Conservation (phyloP, 345 rosid genomes). For the Jatropha curcas region DNA sequence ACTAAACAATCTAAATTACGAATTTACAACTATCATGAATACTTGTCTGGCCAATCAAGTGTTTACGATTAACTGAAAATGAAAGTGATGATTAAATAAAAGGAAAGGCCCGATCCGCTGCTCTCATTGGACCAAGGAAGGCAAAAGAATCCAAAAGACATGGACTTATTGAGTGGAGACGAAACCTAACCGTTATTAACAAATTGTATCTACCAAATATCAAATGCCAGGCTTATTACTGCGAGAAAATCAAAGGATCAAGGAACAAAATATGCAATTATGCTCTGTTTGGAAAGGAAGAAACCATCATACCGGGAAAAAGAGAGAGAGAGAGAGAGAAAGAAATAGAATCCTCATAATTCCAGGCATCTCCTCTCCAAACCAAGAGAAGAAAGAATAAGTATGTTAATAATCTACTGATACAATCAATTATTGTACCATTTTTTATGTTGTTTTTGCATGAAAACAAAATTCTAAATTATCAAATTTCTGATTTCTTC, state of each 20-base stretch:
- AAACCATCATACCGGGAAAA: not conserved
- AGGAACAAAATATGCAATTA: conserved; percentile 6
- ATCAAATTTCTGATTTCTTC: not conserved
- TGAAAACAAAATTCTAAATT: not conserved
- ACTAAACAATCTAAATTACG: no score
- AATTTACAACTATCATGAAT: not conserved
- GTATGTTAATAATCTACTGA: not conserved
- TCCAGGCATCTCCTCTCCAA: not conserved
- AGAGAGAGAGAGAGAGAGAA: no score
- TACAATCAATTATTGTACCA: not conserved
- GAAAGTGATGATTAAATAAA: not conserved
- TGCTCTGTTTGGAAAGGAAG: not conserved
- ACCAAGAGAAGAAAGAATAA: no score
- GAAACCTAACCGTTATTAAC: not conserved
- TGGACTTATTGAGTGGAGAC: not conserved
- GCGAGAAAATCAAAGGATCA: not conserved
- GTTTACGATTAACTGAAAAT: not conserved
- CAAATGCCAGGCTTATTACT: not conserved
- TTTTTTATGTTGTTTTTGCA: not conserved
- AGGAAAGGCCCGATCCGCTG: not conserved
- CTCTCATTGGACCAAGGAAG: not conserved
- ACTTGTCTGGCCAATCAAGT: not conserved
- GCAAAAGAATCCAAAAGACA: not conserved
- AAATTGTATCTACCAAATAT: not conserved
- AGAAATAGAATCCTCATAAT: no score